Evolutionary conservation across 495 filamentous ascomycete species (phyloP), one percentile per base, ranked within the genome.

Genomic region (Penicillium argentinense): DNA sequence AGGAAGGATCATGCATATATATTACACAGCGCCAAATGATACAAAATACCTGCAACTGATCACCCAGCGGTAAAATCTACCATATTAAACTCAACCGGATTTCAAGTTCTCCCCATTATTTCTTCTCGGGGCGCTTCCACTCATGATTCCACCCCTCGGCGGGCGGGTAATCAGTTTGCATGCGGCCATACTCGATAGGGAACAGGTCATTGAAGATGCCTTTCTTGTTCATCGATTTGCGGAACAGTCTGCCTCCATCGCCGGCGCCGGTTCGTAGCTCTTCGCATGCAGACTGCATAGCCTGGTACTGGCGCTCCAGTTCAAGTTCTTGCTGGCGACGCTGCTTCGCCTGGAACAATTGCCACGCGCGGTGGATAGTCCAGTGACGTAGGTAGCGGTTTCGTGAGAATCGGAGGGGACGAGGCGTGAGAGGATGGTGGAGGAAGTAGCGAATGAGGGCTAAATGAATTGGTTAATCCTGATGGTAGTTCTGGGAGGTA

Each of bases 321-420:
- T 83, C 83, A 24, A 71, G 66, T 59, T 85, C 77, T 36, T 82
- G 75, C 33, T 64, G 65, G 26, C 74, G 72, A 38, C 82, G 82
- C 65, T 81, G 75, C 56, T 84, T 72, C 42, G 80, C 74, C 55
- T 81, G 80, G 70, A 82, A 82, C 32, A 95, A 67, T 48, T 86
- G 74, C 86, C 89, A 97, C 16, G 91, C 93, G 54, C 93, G 90
- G 73, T 97, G 91, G 74, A 99, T 97, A 41, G 93, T 96, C 93
- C 95, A 99, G 75, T 99, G 93, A 18, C 93, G 87, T 54, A 97
- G 85, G 72, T 81, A 79, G 43, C 93, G 86, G 72, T 86, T 87
- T 52, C 91, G 89, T 19, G 82, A 88, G 78, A 96, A 86, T 50
- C 88, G 82, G 52, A 97, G 79, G 2, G 91, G 90, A 2, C 88